Percentiles rank a stretch among this genome's conserved stretches.
phyloP scores from a whole-genome alignment of 331 rosid species.

The Pyracantha coccinea region DNA sequence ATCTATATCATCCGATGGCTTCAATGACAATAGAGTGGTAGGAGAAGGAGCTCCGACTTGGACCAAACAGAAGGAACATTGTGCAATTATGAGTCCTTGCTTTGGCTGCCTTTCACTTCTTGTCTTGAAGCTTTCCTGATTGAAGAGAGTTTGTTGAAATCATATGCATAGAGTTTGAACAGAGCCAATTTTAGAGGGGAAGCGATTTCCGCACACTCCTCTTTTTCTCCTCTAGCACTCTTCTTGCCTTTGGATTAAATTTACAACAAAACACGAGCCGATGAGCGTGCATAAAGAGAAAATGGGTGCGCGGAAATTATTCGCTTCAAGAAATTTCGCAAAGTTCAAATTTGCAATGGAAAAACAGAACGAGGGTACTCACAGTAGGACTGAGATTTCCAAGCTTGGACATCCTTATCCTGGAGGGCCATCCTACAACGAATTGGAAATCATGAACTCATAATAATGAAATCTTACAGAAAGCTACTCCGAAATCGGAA shows the following conservation, averaged over 20 bases:
- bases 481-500: neutral
- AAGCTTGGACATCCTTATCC: slow-evolving; percentile 17
- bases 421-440: slow-evolving; percentile 36
- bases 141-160: neutral
- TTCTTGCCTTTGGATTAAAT: neutral
- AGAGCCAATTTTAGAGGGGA: neutral
- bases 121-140: slow-evolving; percentile 36
- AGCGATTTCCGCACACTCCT: neutral
- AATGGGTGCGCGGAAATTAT: neutral
- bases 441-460: neutral
- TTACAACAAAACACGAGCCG: neutral
- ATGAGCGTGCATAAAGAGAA: neutral
- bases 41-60: slow-evolving; percentile 21
- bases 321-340: neutral
- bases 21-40: neutral
- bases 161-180: neutral
- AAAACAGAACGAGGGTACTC: slow-evolving; percentile 3
- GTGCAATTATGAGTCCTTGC: slow-evolving; percentile 12
- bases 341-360: neutral
- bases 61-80: slow-evolving; percentile 27
- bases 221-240: neutral
- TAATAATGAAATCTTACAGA: neutral
- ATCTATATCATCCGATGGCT: slow-evolving; percentile 6
- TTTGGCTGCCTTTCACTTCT: slow-evolving; percentile 16
- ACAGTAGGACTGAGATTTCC: slow-evolving; percentile 24